Evolutionary conservation across 2,329 filamentous ascomycete genomes (phyloP).

Genomic region (Fusarium nurragi): DNA sequence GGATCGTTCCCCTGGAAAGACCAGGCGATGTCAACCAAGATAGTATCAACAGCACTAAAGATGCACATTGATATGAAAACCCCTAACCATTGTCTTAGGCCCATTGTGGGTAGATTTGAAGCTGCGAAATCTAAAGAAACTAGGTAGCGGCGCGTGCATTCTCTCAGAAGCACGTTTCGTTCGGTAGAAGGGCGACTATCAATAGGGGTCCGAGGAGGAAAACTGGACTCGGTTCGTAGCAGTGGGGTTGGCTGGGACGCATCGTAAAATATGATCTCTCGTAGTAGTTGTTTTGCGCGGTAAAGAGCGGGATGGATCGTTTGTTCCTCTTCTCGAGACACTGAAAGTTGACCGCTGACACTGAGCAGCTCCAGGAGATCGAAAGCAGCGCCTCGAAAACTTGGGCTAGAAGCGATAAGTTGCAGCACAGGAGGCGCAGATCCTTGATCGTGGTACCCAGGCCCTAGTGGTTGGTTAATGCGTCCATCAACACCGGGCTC

Average conservation of each 20-base stretch:
- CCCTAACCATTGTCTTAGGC: constrained; percentile 60
- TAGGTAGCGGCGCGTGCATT: constrained; percentile 62
- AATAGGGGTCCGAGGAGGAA: constrained; percentile 45
- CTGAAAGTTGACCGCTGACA: constrained; percentile 60
- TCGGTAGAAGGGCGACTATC: constrained; percentile 59
- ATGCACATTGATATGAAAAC: constrained; percentile 65
- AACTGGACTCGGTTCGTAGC: constrained; percentile 43
- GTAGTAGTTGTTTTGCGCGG: constrained; percentile 63
- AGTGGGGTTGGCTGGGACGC: constrained; percentile 59
- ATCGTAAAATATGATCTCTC: constrained; percentile 65
- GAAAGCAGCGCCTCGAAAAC: constrained; percentile 59
- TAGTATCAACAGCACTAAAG: constrained; percentile 64
- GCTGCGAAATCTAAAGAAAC: constrained; percentile 61
- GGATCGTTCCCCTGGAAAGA: constrained; percentile 27
- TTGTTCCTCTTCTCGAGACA: constrained; percentile 59
- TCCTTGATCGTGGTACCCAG: constrained; percentile 42
- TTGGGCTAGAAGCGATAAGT: constrained; percentile 62
- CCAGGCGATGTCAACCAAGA: constrained; percentile 57
- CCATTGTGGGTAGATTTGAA: constrained; percentile 51
- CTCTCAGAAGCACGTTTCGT: constrained; percentile 59
- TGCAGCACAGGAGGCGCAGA: constrained; percentile 60
- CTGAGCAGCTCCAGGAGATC: constrained; percentile 63
- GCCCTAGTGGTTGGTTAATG: constrained; percentile 20
- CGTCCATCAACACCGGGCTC: constrained; percentile 52
- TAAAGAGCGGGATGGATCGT: constrained; percentile 61